Evolutionary conservation across 2,329 filamentous ascomycete species (phyloP).

Genomic region (Alternaria burnsii): DNA sequence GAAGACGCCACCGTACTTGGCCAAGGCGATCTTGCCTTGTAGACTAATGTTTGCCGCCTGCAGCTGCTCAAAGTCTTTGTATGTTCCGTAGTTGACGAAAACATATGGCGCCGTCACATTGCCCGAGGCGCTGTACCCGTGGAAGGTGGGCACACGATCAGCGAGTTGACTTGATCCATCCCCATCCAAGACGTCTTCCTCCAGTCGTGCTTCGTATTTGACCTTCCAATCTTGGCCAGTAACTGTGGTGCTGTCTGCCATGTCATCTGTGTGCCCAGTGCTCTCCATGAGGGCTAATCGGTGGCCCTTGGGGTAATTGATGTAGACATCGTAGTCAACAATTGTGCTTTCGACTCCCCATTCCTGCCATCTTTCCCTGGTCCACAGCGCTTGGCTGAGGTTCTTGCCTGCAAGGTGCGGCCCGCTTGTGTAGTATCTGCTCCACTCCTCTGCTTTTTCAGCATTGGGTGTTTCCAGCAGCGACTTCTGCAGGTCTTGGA

Average conservation of each 20-base stretch:
- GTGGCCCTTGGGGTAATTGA: slow-evolving; percentile 61
- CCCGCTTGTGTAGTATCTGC: slow-evolving; percentile 60
- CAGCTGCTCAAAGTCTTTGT: slow-evolving; percentile 84
- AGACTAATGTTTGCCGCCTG: slow-evolving; percentile 76
- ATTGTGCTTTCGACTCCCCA: slow-evolving; percentile 58
- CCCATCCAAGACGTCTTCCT: slow-evolving; percentile 84
- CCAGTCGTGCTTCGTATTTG: slow-evolving; percentile 79
- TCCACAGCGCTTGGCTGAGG: slow-evolving; percentile 61
- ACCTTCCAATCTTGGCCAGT: slow-evolving; percentile 63
- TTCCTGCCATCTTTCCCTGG: slow-evolving; percentile 58
- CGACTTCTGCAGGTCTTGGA: slow-evolving; percentile 64
- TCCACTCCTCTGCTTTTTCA: slow-evolving; percentile 60
- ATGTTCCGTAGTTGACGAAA: slow-evolving; percentile 92
- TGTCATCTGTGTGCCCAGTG: slow-evolving; percentile 63
- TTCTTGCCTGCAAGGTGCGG: slow-evolving; percentile 63
- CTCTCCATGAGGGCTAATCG: slow-evolving; percentile 56
- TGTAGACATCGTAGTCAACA: slow-evolving; percentile 60
- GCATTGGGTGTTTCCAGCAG: slow-evolving; percentile 63
- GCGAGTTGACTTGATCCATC: slow-evolving; percentile 79
- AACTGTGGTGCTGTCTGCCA: slow-evolving; percentile 21
- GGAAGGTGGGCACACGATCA: slow-evolving; percentile 85
- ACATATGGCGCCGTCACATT: slow-evolving; percentile 90
- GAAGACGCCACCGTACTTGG: slow-evolving; percentile 86
- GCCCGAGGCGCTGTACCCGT: slow-evolving; percentile 91
- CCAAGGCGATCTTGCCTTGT: slow-evolving; percentile 84